Percentiles rank a stretch among this genome's conserved stretches.
phyloP scores from a whole-genome alignment of 176 grass and related monocot genomes.

The Puya raimondii region DNA sequence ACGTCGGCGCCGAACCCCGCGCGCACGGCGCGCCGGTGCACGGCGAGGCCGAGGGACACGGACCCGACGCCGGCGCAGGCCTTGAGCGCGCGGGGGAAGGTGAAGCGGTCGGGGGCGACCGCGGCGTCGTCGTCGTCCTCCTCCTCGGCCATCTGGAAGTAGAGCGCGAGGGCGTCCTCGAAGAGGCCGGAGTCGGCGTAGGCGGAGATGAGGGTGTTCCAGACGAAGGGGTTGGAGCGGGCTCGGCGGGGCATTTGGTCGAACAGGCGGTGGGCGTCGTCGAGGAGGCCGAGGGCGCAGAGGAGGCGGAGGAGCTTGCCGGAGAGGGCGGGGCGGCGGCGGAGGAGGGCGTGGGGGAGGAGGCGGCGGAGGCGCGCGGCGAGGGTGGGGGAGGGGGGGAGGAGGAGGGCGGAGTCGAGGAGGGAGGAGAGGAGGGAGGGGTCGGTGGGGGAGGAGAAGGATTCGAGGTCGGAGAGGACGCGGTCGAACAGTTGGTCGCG shows the following conservation, averaged over 20 bases:
- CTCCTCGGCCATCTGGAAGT: constrained; percentile 72
- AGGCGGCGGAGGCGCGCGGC: constrained; percentile 28
- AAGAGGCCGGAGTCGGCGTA: constrained; percentile 32
- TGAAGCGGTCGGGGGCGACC: constrained; percentile 37
- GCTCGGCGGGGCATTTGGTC: constrained; percentile 32
- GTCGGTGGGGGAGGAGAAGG: constrained; percentile 29
- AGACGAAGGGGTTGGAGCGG: constrained; percentile 26
- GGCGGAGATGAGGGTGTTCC: constrained; percentile 56
- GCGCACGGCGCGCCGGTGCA: constrained; percentile 46
- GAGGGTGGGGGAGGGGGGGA: constrained; percentile 11
- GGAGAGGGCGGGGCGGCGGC: constrained; percentile 21
- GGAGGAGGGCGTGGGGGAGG: constrained; percentile 38
- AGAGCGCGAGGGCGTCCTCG: constrained; percentile 57
- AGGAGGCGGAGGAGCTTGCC: constrained; percentile 33
- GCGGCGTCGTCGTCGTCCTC: constrained; percentile 39
- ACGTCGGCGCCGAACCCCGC: constrained; percentile 32
- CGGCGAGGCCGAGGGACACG: constrained; percentile 21
- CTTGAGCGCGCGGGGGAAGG: constrained; percentile 37
- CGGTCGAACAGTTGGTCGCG: constrained; percentile 26
- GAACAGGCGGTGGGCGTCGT: constrained; percentile 58
- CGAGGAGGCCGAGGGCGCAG: constrained; percentile 35
- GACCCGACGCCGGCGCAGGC: constrained; percentile 38
- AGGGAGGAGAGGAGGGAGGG: constrained; percentile 31
- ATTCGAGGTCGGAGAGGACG: constrained; percentile 46
- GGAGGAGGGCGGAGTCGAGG: constrained; percentile 23